A percentile compares a stretch with the other conserved stretches of the same genome.
These are phyloP conservation scores for Arachis stenosperma DNA, from an alignment of 306 rosid species.

Conservation along the genomic window DNA sequence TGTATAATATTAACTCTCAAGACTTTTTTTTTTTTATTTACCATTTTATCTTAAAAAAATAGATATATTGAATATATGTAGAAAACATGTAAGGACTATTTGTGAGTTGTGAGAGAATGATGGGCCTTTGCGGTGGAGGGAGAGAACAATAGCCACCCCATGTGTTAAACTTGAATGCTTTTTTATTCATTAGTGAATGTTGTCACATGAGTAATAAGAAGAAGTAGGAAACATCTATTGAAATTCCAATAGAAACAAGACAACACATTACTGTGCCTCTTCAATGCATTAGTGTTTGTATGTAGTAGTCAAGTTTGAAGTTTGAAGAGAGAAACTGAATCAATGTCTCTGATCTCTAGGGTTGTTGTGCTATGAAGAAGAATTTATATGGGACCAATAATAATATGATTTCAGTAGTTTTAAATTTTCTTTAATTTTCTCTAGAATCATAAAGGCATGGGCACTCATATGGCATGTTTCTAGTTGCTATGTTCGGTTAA, in stretches of 20 bases:
- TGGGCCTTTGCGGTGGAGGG: slow-evolving; percentile 49
- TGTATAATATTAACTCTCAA: too few relatives aligned
- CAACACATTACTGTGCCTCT: slow-evolving; percentile 31
- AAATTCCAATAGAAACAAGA: slow-evolving; percentile 36
- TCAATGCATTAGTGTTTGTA: slow-evolving; percentile 4
- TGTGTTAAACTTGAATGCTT: slow-evolving; percentile 47
- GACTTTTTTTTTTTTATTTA: too few relatives aligned
- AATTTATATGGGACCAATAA: slow-evolving; percentile 38
- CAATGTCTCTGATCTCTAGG: slow-evolving; percentile 16
- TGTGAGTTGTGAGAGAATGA: slow-evolving; percentile 8
- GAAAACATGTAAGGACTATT: too few relatives aligned
- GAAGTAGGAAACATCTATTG: slow-evolving; percentile 26
- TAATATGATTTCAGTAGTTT: slow-evolving; percentile 2
- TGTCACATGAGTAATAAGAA: slow-evolving; percentile 29
- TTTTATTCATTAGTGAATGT: slow-evolving; percentile 36
- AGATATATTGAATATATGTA: too few relatives aligned
- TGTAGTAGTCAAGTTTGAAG: slow-evolving; percentile 29
- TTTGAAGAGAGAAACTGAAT: slow-evolving; percentile 26
- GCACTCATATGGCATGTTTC: slow-evolving; percentile 71
- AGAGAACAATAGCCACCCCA: slow-evolving; percentile 48
- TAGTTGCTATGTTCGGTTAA: slow-evolving; percentile 8
- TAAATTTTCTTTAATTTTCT: background rate
- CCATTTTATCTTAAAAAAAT: too few relatives aligned
- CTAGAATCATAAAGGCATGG: slow-evolving; percentile 40
- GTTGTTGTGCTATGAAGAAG: slow-evolving; percentile 34